Evolutionary conservation across 2,329 filamentous ascomycete genomes (phyloP).

Genomic region (Pseudogymnoascus sp.): DNA sequence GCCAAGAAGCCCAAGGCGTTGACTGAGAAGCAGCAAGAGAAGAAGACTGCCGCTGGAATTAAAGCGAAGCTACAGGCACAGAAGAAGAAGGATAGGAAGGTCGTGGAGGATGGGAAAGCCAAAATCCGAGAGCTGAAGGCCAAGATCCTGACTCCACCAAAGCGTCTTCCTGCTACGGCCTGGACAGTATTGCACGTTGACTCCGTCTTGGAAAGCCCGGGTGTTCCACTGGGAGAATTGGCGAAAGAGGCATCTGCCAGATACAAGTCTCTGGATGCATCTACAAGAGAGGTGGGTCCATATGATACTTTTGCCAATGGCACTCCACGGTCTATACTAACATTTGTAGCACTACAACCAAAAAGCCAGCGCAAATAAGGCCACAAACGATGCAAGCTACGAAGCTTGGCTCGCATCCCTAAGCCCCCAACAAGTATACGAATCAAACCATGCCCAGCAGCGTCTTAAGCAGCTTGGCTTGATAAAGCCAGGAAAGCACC

Average conservation of each 20-base stretch:
- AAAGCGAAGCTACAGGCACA: constrained; percentile 25
- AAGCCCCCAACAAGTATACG: constrained; percentile 48
- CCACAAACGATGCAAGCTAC: constrained; percentile 37
- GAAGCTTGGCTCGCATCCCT: constrained; percentile 47
- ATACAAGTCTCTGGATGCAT: constrained; percentile 29
- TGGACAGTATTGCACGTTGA: constrained; percentile 19
- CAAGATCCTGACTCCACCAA: constrained; percentile 26
- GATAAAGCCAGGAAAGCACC: constrained; percentile 12
- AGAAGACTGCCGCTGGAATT: constrained; percentile 21
- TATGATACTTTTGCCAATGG: constrained; percentile 15
- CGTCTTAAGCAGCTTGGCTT: constrained; percentile 17
- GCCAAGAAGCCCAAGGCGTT: constrained; percentile 23
- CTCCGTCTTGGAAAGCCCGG: not conserved
- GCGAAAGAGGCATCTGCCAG: constrained; percentile 19
- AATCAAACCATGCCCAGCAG: constrained; percentile 51
- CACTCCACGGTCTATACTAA: constrained; percentile 13
- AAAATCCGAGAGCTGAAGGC: constrained; percentile 12
- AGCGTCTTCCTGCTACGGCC: constrained; percentile 25
- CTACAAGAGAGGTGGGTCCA: constrained; percentile 32
- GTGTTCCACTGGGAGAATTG: constrained; percentile 10
- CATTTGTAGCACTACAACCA: constrained; percentile 44
- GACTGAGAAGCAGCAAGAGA: constrained; percentile 28
- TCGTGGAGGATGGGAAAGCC: constrained; percentile 5
- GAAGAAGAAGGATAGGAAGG: constrained; percentile 26
- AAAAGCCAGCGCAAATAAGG: constrained; percentile 39